Conservation (phyloP, 176 grass and related monocot species). For the Neostapfia colusana region DNA sequence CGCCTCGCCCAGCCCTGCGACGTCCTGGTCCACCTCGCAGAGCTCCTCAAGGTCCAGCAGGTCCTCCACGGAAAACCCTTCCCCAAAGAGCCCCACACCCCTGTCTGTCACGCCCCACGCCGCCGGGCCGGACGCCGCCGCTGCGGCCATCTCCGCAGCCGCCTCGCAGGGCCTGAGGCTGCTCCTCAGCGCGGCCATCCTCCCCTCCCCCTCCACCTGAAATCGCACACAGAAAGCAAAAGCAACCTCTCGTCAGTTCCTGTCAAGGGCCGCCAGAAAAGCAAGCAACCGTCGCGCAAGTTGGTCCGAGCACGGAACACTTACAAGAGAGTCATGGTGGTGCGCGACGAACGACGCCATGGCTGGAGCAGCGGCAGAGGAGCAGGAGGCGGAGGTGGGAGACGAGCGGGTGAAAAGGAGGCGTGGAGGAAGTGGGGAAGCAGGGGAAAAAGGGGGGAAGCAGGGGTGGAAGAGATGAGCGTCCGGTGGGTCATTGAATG, state of each 20-base stretch:
- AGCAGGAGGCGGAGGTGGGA: neutral
- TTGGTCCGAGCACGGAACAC: neutral
- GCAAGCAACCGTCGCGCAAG: neutral
- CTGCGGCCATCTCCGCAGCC: constrained; percentile 24
- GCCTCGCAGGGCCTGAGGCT: constrained; percentile 48
- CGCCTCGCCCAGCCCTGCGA: constrained; percentile 24
- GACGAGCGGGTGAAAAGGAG: constrained; percentile 14
- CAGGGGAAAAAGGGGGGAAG: constrained; percentile 34
- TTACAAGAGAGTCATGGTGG: constrained; percentile 44
- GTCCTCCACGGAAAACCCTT: constrained; percentile 82
- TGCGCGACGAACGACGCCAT: constrained; percentile 50
- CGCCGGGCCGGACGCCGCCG: constrained; percentile 3
- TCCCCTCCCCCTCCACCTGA: constrained; percentile 45
- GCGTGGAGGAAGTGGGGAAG: neutral
- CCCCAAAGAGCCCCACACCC: constrained; percentile 24
- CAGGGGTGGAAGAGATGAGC: constrained; percentile 62
- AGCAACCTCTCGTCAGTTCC: constrained; percentile 21
- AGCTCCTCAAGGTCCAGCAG: constrained; percentile 80
- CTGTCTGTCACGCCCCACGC: constrained; percentile 12
- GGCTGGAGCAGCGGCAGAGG: neutral
- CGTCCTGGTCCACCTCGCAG: constrained; percentile 52
- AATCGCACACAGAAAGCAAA: constrained; percentile 15
- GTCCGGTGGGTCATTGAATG: constrained; percentile 87
- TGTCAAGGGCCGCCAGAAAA: neutral
- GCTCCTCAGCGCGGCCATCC: constrained; percentile 63